Percentiles rank a stretch among this genome's conserved stretches.
phyloP scores from a whole-genome alignment of 805 yeast genomes.

The Ogataea saltuana region DNA sequence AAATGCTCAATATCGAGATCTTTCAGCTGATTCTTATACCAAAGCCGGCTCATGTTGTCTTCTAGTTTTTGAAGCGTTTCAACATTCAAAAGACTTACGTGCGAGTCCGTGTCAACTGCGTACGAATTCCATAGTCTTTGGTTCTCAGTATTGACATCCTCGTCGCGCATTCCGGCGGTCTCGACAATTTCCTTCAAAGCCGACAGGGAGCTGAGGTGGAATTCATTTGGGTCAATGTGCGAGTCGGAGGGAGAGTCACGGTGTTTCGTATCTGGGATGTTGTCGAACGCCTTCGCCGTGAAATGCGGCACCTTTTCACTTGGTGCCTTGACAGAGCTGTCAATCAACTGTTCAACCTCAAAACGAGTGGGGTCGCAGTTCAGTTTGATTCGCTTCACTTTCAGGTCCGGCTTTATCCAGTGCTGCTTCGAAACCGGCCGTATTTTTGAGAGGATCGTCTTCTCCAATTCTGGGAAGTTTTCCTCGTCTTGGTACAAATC shows the following conservation, averaged over 20 bases:
- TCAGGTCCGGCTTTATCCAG: slow-evolving; percentile 30
- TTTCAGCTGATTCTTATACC: slow-evolving; percentile 18
- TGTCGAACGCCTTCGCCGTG: no score
- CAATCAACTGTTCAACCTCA: slow-evolving; percentile 9
- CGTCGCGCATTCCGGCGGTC: slow-evolving; percentile 29
- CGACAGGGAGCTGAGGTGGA: not conserved
- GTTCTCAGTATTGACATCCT: slow-evolving; percentile 21
- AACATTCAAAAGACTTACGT: slow-evolving; percentile 20
- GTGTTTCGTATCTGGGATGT: not conserved
- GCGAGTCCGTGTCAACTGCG: not conserved
- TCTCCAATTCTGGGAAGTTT: slow-evolving; percentile 16
- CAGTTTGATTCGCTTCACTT: slow-evolving; percentile 31
- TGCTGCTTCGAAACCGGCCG: slow-evolving; percentile 19
- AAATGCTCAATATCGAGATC: slow-evolving; percentile 30
- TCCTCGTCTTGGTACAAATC: not conserved
- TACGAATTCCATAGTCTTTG: slow-evolving; percentile 17
- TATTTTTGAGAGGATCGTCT: slow-evolving; percentile 14
- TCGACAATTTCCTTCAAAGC: slow-evolving; percentile 12
- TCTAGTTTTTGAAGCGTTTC: slow-evolving; percentile 26
- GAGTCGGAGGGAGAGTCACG: not conserved
- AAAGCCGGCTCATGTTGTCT: slow-evolving; percentile 22
- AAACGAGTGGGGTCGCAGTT: slow-evolving; percentile 8
- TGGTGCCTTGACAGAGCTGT: slow-evolving; percentile 5
- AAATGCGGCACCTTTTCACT: not conserved
- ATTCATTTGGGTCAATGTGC: slow-evolving; percentile 1